A percentile compares a stretch with the other conserved stretches of the same genome.
Conservation (phyloP, 371 early-diverging fungal species). For the Circinella minor region DNA sequence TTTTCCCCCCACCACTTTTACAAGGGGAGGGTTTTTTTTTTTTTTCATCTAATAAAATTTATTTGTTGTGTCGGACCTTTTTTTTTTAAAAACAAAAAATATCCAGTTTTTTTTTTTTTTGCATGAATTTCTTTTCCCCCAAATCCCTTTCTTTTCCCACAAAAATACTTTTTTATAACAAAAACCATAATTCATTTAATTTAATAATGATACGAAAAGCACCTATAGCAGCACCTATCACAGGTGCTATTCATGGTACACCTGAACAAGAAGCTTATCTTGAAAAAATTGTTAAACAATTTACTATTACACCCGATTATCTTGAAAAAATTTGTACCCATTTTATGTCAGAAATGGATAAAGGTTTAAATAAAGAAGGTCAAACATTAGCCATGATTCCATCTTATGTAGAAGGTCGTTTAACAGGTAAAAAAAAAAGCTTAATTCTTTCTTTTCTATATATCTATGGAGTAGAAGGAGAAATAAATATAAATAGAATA, state of each 20-base stretch:
- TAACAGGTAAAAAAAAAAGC: conserved; percentile 39
- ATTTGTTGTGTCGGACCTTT: conserved; percentile 2
- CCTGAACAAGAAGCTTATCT: conserved; percentile 54
- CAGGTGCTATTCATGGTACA: conserved; percentile 39
- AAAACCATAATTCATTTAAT: no score
- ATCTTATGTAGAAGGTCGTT: conserved; percentile 67
- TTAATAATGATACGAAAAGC: conserved; percentile 11
- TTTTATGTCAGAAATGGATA: conserved; percentile 75
- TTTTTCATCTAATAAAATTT: neutral
- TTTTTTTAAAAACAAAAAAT: no score
- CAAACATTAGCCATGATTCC: conserved; percentile 82
- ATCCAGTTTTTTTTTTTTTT: conserved; percentile 10
- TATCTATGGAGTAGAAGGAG: no score
- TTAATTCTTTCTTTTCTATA: no score
- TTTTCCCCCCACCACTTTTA: neutral
- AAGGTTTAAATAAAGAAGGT: conserved; percentile 70
- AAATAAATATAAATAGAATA: no score
- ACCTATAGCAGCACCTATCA: conserved; percentile 22
- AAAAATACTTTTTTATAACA: no score
- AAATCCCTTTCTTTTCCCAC: no score
- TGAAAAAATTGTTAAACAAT: conserved; percentile 54
- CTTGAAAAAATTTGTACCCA: conserved; percentile 69
- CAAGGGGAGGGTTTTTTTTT: neutral
- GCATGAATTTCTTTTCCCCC: conserved; percentile 17
- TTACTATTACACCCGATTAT: conserved; percentile 60